A percentile compares a stretch with the other conserved stretches of the same genome.
These are phyloP conservation scores for Bruguiera gymnorhiza DNA, from an alignment of 345 rosid species.

Conservation along the genomic window DNA sequence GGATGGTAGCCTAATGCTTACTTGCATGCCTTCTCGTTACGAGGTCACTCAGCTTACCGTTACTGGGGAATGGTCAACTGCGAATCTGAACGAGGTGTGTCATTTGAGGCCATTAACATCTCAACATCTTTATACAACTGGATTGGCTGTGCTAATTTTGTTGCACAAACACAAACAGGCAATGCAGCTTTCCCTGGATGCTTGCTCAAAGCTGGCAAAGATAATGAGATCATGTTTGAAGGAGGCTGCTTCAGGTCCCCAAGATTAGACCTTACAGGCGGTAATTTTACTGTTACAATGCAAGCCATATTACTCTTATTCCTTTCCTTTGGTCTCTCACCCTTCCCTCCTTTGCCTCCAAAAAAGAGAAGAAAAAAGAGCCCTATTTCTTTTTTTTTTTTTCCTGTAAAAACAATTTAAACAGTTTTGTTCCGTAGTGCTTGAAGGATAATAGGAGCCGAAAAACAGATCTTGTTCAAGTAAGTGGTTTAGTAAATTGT, in stretches of 20 bases:
- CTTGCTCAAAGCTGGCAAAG: constrained; percentile 69
- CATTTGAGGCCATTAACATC: neutral
- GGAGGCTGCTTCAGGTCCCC: constrained; percentile 54
- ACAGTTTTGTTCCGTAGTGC: too few relatives aligned
- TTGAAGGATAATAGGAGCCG: too few relatives aligned
- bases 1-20: constrained; percentile 77
- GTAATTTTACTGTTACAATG: neutral
- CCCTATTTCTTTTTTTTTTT: too few relatives aligned
- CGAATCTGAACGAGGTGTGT: constrained; percentile 71
- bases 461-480: too few relatives aligned
- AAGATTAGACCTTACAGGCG: constrained; percentile 28
- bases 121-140: too few relatives aligned
- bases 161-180: constrained; percentile 46
- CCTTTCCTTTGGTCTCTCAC: neutral
- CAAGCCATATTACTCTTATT: constrained; percentile 1
- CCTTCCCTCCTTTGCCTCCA: too few relatives aligned
- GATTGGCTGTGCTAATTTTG: neutral
- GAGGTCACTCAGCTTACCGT: constrained; percentile 82
- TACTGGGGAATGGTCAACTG: constrained; percentile 86
- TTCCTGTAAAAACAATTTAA: too few relatives aligned
- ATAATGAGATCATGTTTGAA: constrained; percentile 83
- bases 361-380: too few relatives aligned
- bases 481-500: too few relatives aligned
- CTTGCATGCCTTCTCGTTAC: constrained; percentile 85
- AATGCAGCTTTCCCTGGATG: constrained; percentile 90